Percentiles rank a stretch among this genome's conserved stretches.
These are phyloP conservation scores for Penicillium janthinellum DNA, from an alignment of 2,329 filamentous ascomycete genomes.

Conservation along the genomic window DNA sequence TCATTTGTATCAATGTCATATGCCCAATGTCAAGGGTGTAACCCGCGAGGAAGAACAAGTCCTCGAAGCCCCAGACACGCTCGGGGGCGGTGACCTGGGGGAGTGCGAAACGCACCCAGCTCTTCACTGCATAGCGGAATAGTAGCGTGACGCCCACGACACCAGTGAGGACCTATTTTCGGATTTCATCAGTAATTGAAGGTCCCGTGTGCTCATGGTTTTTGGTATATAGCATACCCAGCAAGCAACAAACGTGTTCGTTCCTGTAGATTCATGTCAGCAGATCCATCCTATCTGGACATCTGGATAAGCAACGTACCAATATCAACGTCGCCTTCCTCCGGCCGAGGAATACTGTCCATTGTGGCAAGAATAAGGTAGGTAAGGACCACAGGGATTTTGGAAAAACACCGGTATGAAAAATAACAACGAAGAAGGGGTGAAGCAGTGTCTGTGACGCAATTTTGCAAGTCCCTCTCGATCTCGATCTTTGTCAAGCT, in stretches of 20 bases:
- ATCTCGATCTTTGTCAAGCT: neutral
- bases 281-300: no score
- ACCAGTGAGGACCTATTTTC: slow-evolving; percentile 22
- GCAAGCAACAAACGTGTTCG: slow-evolving; percentile 22
- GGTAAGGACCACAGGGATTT: slow-evolving; percentile 1
- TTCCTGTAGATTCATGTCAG: slow-evolving; percentile 15
- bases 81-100: slow-evolving; percentile 36
- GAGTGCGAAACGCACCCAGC: slow-evolving; percentile 36
- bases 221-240: slow-evolving; percentile 18
- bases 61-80: slow-evolving; percentile 39
- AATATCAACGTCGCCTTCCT: slow-evolving; percentile 26
- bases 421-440: neutral
- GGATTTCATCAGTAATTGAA: neutral
- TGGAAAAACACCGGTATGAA: neutral
- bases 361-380: slow-evolving; percentile 12
- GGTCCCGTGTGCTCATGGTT: neutral
- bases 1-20: slow-evolving; percentile 36
- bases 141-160: slow-evolving; percentile 24
- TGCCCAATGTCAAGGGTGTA: slow-evolving; percentile 37
- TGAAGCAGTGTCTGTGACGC: neutral
- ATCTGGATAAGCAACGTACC: slow-evolving; percentile 13
- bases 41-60: slow-evolving; percentile 33
- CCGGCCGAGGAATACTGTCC: slow-evolving; percentile 21
- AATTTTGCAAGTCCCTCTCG: neutral
- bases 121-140: slow-evolving; percentile 30